Base-by-base conservation (phyloP, 768 basidiomycete genomes). In the Lactarius tabidus region DNA sequence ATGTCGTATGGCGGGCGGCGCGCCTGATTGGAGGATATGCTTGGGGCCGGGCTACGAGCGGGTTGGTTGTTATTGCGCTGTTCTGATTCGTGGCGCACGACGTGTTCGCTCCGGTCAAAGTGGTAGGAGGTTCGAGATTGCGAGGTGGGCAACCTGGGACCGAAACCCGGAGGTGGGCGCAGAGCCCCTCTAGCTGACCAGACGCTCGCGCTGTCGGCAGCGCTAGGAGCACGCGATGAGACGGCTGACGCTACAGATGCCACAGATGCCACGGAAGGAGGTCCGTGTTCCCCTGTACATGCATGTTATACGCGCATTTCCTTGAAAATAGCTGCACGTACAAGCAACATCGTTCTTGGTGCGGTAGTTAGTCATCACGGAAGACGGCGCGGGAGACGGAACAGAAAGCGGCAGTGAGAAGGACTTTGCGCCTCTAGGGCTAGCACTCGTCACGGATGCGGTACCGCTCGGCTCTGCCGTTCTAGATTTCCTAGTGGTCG, bases 41-140 rank as follows among this genome's bases (percentile, higher is more conserved):
- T 63, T 8, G 29, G 17, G 4, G 38, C 53, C 1, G 31, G 48
- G 3, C 57, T 43, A 6, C 35, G 59, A 31, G 6, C 20, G 15
- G 39, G 29, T 5, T 2, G 6, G 36, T 36, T 8, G 12, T 8
- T 12, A 2, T 4, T 33, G n/a, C n/a, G n/a, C 33, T 57, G 31
- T 1, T 52, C 60, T 18, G 39, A 29, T 29, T 64, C 60, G 15
- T 29, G 20, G 4, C 35, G 51, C 1, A 59, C 65, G 0, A 66
- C 45, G 0, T 68, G 65, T 0, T 60, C 61, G n/a, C 61, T 66
- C 67, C 67, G 60, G 20, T 60, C 26, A 29, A 63, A 68, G 20
- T 33, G 45, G 12, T 45, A 6, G n/a, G 55, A 20, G 1, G 36
- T 4, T 18, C 20, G 35, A 23, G 52, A 15, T 18, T 61, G 51